Conservation (phyloP, 805 yeast genomes). For the Cyberlindnera mississippiensis region DNA sequence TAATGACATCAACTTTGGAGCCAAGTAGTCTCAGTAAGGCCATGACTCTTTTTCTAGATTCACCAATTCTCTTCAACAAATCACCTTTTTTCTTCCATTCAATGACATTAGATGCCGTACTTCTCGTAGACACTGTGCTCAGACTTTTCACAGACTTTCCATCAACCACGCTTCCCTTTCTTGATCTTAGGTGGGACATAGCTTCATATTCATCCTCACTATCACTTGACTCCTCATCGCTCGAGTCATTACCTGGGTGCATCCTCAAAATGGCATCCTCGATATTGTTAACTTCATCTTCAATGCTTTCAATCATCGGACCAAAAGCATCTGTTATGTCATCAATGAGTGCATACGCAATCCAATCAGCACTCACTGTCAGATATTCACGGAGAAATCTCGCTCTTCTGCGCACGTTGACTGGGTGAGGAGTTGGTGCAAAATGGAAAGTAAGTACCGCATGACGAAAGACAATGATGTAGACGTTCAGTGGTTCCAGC, state of each 20-base stretch:
- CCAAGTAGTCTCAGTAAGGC: slow-evolving; percentile 78
- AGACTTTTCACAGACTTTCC: slow-evolving; percentile 24
- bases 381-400: slow-evolving; percentile 82
- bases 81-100: slow-evolving; percentile 93
- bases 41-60: slow-evolving; percentile 93
- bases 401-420: slow-evolving; percentile 91
- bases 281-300: slow-evolving; percentile 89
- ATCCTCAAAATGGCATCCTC: slow-evolving; percentile 86
- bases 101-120: slow-evolving; percentile 39
- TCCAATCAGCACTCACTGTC: slow-evolving; percentile 93
- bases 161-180: slow-evolving; percentile 17
- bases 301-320: slow-evolving; percentile 92
- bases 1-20: slow-evolving; percentile 95
- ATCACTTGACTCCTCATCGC: slow-evolving; percentile 24
- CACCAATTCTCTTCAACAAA: slow-evolving; percentile 92
- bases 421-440: slow-evolving; percentile 93
- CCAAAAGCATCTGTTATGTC: slow-evolving; percentile 97
- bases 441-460: slow-evolving; percentile 94
- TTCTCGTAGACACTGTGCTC: slow-evolving; percentile 29
- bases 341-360: slow-evolving; percentile 92
- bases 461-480: slow-evolving; percentile 83
- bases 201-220: slow-evolving; percentile 34
- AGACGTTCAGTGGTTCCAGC: slow-evolving; percentile 86
- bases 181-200: slow-evolving; percentile 23
- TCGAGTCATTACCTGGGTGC: slow-evolving; percentile 56